phyloP scores from a whole-genome alignment of 768 basidiomycete genomes.

The Mycena metata region DNA sequence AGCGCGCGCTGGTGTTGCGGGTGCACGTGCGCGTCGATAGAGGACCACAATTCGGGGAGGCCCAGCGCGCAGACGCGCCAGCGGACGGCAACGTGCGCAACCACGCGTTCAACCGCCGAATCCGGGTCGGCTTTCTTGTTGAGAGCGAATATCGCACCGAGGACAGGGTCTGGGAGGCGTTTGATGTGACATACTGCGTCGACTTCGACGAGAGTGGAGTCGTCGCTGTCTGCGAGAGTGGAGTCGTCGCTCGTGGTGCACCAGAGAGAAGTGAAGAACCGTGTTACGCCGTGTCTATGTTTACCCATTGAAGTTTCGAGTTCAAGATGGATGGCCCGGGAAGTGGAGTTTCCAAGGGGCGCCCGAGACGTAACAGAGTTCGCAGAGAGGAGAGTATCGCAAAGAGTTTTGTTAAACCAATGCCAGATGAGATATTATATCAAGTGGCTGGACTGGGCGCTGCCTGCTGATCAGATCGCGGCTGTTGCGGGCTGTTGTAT shows the following conservation, averaged over 20 bases:
- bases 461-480: too few relatives aligned
- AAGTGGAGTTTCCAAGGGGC: too few relatives aligned
- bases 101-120: conserved; percentile 16
- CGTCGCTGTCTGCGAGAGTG: conserved; percentile 15
- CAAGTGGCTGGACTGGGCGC: too few relatives aligned
- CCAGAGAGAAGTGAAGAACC: conserved; percentile 8
- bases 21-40: conserved; percentile 48
- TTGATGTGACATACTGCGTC: conserved; percentile 29
- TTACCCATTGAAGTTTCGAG: conserved; percentile 5
- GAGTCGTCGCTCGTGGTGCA: conserved; percentile 2
- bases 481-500: too few relatives aligned
- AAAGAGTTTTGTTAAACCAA: too few relatives aligned
- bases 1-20: conserved; percentile 38
- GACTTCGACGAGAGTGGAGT: conserved; percentile 26
- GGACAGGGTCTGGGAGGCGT: conserved; percentile 23
- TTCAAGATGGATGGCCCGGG: too few relatives aligned
- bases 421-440: too few relatives aligned
- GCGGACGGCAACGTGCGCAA: conserved; percentile 51
- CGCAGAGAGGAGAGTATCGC: too few relatives aligned
- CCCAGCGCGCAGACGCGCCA: conserved; percentile 53
- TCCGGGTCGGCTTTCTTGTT: conserved; percentile 13
- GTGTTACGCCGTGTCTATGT: neutral
- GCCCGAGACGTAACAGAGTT: too few relatives aligned
- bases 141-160: conserved; percentile 17
- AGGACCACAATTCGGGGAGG: conserved; percentile 52